Conservation (phyloP, 2,329 filamentous ascomycete species). For the Aspergillus sp. region DNA sequence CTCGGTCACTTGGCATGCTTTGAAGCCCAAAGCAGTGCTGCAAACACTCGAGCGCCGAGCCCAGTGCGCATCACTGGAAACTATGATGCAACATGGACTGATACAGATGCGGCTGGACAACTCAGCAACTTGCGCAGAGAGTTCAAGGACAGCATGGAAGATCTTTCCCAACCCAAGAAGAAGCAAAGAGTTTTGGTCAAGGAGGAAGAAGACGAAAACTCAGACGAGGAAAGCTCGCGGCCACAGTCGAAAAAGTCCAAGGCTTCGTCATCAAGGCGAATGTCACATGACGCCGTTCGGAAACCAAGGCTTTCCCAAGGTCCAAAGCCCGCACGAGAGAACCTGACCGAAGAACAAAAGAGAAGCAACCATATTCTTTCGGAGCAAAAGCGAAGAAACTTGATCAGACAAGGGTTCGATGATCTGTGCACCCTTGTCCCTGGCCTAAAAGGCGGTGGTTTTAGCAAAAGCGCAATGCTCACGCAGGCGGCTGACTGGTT, state of each 20-base stretch:
- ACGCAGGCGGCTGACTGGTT: slow-evolving; percentile 75
- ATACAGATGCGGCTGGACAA: slow-evolving; percentile 11
- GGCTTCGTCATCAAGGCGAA: slow-evolving; percentile 40
- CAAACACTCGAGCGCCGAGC: slow-evolving; percentile 62
- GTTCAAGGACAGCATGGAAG: slow-evolving; percentile 25
- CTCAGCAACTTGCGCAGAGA: slow-evolving; percentile 17
- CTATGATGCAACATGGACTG: slow-evolving; percentile 20
- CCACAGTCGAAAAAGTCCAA: slow-evolving; percentile 54
- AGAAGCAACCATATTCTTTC: slow-evolving; percentile 83
- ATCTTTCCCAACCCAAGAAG: slow-evolving; percentile 34
- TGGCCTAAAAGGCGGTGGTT: slow-evolving; percentile 69
- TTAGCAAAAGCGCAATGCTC: slow-evolving; percentile 81
- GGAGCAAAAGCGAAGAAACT: slow-evolving; percentile 80
- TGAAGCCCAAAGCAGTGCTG: slow-evolving; percentile 58
- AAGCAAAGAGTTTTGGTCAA: slow-evolving; percentile 36
- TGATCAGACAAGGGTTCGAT: slow-evolving; percentile 81
- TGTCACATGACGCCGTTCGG: slow-evolving; percentile 41
- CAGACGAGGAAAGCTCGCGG: slow-evolving; percentile 36
- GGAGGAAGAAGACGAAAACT: slow-evolving; percentile 44
- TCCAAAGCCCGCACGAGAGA: slow-evolving; percentile 53
- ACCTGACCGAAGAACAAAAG: slow-evolving; percentile 76
- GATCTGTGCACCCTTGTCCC: slow-evolving; percentile 78
- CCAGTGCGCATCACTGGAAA: slow-evolving; percentile 43
- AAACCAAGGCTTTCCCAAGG: slow-evolving; percentile 34
- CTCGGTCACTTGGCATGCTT: slow-evolving; percentile 61